Conservation (phyloP, 345 rosid species). For the Cardamine chenopodiifolia region DNA sequence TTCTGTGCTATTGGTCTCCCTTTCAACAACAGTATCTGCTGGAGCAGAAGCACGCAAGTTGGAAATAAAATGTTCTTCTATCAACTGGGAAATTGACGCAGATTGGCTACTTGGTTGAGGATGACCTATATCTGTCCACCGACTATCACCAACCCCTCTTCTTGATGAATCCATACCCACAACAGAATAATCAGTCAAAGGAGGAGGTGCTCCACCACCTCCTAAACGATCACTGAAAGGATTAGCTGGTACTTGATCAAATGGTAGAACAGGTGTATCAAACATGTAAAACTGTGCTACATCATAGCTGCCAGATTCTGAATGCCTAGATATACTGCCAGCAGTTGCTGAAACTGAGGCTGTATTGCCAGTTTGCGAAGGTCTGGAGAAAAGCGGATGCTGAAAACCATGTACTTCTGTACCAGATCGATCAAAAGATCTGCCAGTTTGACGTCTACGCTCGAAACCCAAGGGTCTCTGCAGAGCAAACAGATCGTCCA, state of each 20-base stretch:
- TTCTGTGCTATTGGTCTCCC: conserved; percentile 64
- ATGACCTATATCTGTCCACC: conserved; percentile 97
- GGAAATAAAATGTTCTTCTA: conserved; percentile 83
- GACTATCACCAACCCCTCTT: conserved; percentile 82
- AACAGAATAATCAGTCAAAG: conserved; percentile 78
- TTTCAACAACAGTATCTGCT: conserved; percentile 51
- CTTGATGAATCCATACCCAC: conserved; percentile 76
- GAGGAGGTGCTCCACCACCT: conserved; percentile 71
- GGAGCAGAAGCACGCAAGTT: conserved; percentile 59
- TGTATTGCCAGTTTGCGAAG: conserved; percentile 70
- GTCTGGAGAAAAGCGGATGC: conserved; percentile 88
- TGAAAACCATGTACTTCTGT: conserved; percentile 83
- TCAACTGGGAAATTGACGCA: conserved; percentile 81
- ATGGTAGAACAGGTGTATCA: conserved; percentile 90
- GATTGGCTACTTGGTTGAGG: conserved; percentile 83
- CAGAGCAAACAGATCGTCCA: conserved; percentile 89
- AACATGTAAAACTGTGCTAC: conserved; percentile 87
- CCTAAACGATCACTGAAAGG: conserved; percentile 75
- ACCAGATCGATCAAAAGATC: conserved; percentile 71
- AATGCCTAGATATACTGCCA: conserved; percentile 71
- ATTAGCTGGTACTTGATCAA: conserved; percentile 64
- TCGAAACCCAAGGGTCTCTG: conserved; percentile 91
- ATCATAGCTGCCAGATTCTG: conserved; percentile 79
- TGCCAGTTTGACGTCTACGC: conserved; percentile 74
- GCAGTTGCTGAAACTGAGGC: conserved; percentile 67